These are phyloP conservation scores for Aspergillus ellipticus DNA, from an alignment of 495 filamentous ascomycete genomes.

Conservation along the genomic window DNA sequence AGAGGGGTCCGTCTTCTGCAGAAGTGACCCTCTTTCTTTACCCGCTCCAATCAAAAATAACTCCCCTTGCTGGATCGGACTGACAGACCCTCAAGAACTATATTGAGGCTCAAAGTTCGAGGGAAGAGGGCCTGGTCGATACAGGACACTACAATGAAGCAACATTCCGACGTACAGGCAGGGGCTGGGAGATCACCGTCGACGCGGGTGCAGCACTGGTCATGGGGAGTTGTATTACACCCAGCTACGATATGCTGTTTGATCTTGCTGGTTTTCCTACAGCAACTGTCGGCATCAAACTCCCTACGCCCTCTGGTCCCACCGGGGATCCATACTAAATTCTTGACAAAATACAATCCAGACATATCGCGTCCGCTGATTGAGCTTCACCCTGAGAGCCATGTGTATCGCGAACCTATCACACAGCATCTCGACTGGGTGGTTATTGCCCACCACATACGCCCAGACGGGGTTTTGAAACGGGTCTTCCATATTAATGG, in stretches of 20 bases:
- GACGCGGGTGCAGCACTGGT: not conserved
- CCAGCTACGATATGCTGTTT: constrained; percentile 15
- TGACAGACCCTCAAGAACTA: too few species aligned
- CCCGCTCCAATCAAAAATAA: not conserved
- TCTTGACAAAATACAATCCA: not conserved
- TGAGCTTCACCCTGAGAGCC: constrained; percentile 37
- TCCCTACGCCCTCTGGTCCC: not conserved
- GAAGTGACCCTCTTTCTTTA: not conserved
- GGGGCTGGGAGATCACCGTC: not conserved
- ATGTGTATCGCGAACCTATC: constrained; percentile 29
- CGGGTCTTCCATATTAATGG: constrained; percentile 37
- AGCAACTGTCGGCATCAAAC: not conserved
- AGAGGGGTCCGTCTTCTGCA: not conserved
- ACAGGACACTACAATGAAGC: not conserved
- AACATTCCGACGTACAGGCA: not conserved
- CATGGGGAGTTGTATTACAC: constrained; percentile 11
- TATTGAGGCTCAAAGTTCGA: too few species aligned
- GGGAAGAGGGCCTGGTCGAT: not conserved
- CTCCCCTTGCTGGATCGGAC: too few species aligned
- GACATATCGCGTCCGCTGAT: constrained; percentile 22
- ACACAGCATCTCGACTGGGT: constrained; percentile 35
- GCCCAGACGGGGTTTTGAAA: constrained; percentile 44
- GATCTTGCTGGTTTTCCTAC: constrained; percentile 17
- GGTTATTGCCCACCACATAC: constrained; percentile 25
- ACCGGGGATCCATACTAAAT: not conserved